phyloP scores from a whole-genome alignment of 371 early-diverging fungal genomes.

The Mortierella sp. region DNA sequence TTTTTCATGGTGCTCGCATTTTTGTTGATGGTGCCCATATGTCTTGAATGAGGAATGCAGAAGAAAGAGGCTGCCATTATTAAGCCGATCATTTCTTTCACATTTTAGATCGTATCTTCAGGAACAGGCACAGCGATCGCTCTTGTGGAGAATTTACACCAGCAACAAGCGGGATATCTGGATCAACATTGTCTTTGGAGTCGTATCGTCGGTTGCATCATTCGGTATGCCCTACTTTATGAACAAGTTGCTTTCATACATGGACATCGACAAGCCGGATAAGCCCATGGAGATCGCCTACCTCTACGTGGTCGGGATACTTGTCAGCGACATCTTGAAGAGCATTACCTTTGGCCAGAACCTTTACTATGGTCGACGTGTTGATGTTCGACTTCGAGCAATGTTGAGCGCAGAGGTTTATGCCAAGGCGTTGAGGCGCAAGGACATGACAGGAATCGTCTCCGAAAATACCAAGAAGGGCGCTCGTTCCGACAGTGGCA shows the following conservation, averaged over 20 bases:
- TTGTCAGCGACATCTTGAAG: conserved; percentile 58
- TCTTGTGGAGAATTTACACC: conserved; percentile 44
- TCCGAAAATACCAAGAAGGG: conserved; percentile 32
- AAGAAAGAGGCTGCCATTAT: not conserved
- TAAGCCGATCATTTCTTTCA: not conserved
- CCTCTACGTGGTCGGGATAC: conserved; percentile 62
- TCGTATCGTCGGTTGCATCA: conserved; percentile 57
- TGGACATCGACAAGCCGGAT: conserved; percentile 50
- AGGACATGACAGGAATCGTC: conserved; percentile 64
- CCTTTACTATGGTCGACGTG: conserved; percentile 64
- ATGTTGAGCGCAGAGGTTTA: conserved; percentile 69
- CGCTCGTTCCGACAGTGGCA: conserved; percentile 66
- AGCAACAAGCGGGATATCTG: conserved; percentile 45
- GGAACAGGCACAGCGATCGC: conserved; percentile 14
- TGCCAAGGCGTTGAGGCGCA: conserved; percentile 63
- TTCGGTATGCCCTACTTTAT: conserved; percentile 64
- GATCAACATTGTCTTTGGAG: conserved; percentile 42
- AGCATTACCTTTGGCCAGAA: conserved; percentile 60
- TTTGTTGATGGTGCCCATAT: not conserved
- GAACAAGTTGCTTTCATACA: conserved; percentile 51
- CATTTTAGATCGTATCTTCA: conserved; percentile 24
- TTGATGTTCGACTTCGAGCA: conserved; percentile 61
- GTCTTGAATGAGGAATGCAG: not conserved
- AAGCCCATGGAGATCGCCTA: conserved; percentile 60
- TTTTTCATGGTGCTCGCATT: not conserved